Conservation (phyloP, 805 yeast genomes). For the Starmerella asiatica region DNA sequence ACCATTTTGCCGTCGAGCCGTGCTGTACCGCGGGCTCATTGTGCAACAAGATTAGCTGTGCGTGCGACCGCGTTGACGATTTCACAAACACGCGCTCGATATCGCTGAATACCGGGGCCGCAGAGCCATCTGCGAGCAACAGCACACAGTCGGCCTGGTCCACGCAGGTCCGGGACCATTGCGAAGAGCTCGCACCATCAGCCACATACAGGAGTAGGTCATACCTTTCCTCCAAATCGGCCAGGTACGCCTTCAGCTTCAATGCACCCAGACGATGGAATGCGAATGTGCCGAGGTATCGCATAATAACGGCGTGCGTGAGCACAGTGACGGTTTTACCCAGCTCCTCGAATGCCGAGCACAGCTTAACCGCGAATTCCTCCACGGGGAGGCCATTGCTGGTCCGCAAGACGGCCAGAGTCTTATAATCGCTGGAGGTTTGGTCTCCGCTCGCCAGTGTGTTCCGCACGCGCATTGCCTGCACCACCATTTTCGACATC, state of each 20-base stretch:
- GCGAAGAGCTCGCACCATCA: constrained; percentile 60
- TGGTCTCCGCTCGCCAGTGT: constrained; percentile 1
- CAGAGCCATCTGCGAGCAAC: constrained; percentile 69
- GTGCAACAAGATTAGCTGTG: constrained; percentile 74
- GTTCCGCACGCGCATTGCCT: constrained; percentile 14
- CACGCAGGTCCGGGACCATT: constrained; percentile 87
- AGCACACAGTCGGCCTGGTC: constrained; percentile 93
- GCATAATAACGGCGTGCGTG: constrained; percentile 69
- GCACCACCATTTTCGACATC: constrained; percentile 76
- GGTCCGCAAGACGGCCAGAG: constrained; percentile 73
- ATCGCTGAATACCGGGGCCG: constrained; percentile 65
- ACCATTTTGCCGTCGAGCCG: constrained; percentile 76
- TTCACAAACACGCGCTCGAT: constrained; percentile 65
- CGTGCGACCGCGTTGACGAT: constrained; percentile 69
- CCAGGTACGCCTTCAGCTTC: constrained; percentile 77
- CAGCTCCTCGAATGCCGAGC: constrained; percentile 55
- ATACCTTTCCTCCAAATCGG: constrained; percentile 78
- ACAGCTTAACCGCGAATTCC: constrained; percentile 66
- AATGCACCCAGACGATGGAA: constrained; percentile 77
- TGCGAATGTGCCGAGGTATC: constrained; percentile 79
- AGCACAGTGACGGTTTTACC: constrained; percentile 63
- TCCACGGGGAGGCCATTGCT: constrained; percentile 70
- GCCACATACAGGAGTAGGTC: constrained; percentile 83
- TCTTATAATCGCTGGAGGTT: constrained; percentile 44
- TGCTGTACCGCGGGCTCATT: constrained; percentile 71